phyloP scores from a whole-genome alignment of 2,329 filamentous ascomycete genomes.

The Capronia coronata region DNA sequence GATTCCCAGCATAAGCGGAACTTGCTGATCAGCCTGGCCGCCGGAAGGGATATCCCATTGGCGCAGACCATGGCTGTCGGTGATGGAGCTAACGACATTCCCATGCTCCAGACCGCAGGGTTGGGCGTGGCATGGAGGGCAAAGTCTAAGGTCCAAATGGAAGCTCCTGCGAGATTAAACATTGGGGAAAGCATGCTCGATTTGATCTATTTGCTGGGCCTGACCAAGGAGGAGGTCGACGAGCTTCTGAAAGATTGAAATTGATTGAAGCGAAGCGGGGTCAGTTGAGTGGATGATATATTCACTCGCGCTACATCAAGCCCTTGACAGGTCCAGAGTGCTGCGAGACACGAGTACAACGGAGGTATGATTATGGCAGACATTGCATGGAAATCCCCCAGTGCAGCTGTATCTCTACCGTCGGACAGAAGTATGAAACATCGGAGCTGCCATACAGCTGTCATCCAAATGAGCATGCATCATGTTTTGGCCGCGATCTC shows the following conservation, averaged over 20 bases:
- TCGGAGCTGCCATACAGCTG: not conserved
- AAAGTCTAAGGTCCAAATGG: constrained; percentile 57
- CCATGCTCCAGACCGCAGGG: constrained; percentile 58
- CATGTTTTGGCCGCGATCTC: too few species aligned
- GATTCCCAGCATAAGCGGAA: constrained; percentile 53
- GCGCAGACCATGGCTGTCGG: constrained; percentile 54
- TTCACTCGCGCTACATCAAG: not conserved
- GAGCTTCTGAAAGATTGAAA: constrained; percentile 35
- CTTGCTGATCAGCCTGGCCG: constrained; percentile 50
- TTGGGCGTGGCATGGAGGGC: constrained; percentile 59
- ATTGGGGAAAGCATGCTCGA: constrained; percentile 50
- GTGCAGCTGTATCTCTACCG: not conserved
- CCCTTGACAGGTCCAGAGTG: not conserved
- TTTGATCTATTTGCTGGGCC: constrained; percentile 53
- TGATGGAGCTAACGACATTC: constrained; percentile 60
- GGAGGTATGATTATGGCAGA: not conserved
- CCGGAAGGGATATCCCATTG: constrained; percentile 48
- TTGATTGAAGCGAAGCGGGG: not conserved
- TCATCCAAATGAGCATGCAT: too few species aligned
- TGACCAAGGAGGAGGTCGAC: constrained; percentile 45
- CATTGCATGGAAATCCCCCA: not conserved
- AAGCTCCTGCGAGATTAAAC: constrained; percentile 55
- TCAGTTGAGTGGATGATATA: too few species aligned
- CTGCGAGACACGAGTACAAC: not conserved
- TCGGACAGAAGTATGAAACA: not conserved